phyloP scores from a whole-genome alignment of 352 stramenopile genomes.

The Phytopythium vexans region DNA sequence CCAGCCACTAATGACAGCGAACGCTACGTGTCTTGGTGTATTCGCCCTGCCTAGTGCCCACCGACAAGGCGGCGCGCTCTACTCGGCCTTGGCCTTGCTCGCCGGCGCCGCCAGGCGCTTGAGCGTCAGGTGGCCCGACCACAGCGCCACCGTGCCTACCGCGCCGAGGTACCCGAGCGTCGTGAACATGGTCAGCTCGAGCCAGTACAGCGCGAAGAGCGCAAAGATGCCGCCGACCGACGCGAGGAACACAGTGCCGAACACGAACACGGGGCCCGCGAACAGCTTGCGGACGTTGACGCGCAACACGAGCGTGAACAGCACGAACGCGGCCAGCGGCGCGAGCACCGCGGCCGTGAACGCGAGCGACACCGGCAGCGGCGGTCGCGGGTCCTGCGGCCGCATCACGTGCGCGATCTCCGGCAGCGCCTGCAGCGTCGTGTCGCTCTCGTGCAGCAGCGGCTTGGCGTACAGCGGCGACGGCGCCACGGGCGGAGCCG shows the following conservation, averaged over 20 bases:
- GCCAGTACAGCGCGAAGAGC: slow-evolving; percentile 87
- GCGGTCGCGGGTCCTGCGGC: slow-evolving; percentile 61
- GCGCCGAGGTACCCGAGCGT: slow-evolving; percentile 73
- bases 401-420: slow-evolving; percentile 89
- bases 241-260: slow-evolving; percentile 67
- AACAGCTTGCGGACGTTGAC: slow-evolving; percentile 76
- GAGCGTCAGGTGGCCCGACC: slow-evolving; percentile 74
- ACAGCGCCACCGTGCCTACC: slow-evolving; percentile 51
- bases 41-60: neutral
- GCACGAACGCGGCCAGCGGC: slow-evolving; percentile 57
- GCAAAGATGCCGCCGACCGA: slow-evolving; percentile 70
- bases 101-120: slow-evolving; percentile 58
- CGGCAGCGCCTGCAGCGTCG: slow-evolving; percentile 77
- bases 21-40: too few species aligned
- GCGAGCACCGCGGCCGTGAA: slow-evolving; percentile 62
- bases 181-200: slow-evolving; percentile 87
- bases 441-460: slow-evolving; percentile 85
- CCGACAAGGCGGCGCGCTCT: slow-evolving; percentile 9
- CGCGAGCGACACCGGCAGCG: slow-evolving; percentile 58
- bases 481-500: slow-evolving; percentile 46
- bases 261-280: slow-evolving; percentile 55
- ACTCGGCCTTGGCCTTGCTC: slow-evolving; percentile 64
- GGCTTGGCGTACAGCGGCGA: slow-evolving; percentile 87
- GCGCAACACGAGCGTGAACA: slow-evolving; percentile 54
- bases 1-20: too few species aligned